These are phyloP conservation scores for Bisporella sp. DNA, from an alignment of 2,329 filamentous ascomycete species.

Conservation along the genomic window DNA sequence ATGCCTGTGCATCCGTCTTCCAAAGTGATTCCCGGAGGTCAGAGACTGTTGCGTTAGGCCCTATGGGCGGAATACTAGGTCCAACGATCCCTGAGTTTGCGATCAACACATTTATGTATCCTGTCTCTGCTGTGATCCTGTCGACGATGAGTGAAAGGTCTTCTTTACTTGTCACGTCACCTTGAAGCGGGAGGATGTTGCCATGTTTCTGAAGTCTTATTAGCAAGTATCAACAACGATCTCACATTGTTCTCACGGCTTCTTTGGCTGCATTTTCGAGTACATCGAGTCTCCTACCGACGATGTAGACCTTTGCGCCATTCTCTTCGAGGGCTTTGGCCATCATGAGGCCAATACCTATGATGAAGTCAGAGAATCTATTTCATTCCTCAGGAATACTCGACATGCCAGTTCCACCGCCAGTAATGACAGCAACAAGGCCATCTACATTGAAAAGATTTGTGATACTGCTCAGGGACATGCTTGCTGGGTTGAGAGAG, in stretches of 20 bases:
- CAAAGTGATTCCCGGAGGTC: conserved; percentile 43
- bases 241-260: background rate
- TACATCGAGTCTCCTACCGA: conserved; percentile 42
- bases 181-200: conserved; percentile 24
- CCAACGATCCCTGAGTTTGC: conserved; percentile 53
- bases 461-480: background rate
- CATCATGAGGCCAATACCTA: conserved; percentile 52
- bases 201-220: conserved; percentile 2
- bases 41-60: conserved; percentile 26
- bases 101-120: conserved; percentile 53
- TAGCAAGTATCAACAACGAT: background rate
- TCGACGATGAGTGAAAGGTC: conserved; percentile 50
- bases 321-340: conserved; percentile 44
- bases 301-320: conserved; percentile 50
- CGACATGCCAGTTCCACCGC: conserved; percentile 46
- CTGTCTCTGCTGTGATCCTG: conserved; percentile 45
- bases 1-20: conserved; percentile 41
- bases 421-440: conserved; percentile 44
- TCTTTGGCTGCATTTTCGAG: conserved; percentile 38
- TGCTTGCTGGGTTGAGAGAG: too few relatives aligned
- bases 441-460: conserved; percentile 28
- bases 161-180: conserved; percentile 55
- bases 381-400: conserved; percentile 25
- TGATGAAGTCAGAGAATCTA: background rate
- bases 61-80: conserved; percentile 23